These are phyloP conservation scores for Plantago lanceolata DNA, from an alignment of 305 asterid species.

Conservation along the genomic window DNA sequence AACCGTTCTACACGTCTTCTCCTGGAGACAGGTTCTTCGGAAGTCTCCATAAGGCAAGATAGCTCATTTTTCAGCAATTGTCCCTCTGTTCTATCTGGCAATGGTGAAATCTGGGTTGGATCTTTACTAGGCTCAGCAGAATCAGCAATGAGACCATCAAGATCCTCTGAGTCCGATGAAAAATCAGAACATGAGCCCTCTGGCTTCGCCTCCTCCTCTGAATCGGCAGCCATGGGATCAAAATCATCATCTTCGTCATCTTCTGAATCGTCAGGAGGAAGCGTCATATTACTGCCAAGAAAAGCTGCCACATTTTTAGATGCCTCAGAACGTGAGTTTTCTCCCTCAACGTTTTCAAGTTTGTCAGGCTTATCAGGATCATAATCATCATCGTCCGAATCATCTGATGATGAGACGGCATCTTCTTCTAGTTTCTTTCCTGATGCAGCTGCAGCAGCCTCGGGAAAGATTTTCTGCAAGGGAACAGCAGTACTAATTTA, in stretches of 20 bases:
- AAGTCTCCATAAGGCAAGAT: constrained; percentile 49
- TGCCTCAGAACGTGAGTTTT: constrained; percentile 58
- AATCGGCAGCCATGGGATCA: constrained; percentile 59
- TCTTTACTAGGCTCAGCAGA: constrained; percentile 32
- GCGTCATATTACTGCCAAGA: constrained; percentile 35
- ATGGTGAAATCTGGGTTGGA: constrained; percentile 26
- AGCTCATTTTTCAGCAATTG: constrained; percentile 50
- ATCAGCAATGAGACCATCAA: constrained; percentile 50
- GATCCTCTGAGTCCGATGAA: constrained; percentile 91
- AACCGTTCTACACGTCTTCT: constrained; percentile 65
- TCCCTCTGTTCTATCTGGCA: constrained; percentile 17
- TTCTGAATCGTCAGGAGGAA: constrained; percentile 94
- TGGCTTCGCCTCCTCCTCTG: constrained; percentile 40
- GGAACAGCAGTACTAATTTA: constrained; percentile 28
- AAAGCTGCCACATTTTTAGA: constrained; percentile 40
- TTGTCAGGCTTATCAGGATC: constrained; percentile 64
- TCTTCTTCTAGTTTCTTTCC: constrained; percentile 61
- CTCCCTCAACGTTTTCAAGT: constrained; percentile 37
- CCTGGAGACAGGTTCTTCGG: constrained; percentile 41
- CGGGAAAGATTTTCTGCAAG: constrained; percentile 86
- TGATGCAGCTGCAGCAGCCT: constrained; percentile 75
- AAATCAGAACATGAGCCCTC: constrained; percentile 82
- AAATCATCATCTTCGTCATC: constrained; percentile 93
- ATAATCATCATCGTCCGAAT: constrained; percentile 86
- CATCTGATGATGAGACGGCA: constrained; percentile 63